Evolutionary conservation across 345 rosid species (phyloP).

Genomic region (Leavenworthia alabamica): DNA sequence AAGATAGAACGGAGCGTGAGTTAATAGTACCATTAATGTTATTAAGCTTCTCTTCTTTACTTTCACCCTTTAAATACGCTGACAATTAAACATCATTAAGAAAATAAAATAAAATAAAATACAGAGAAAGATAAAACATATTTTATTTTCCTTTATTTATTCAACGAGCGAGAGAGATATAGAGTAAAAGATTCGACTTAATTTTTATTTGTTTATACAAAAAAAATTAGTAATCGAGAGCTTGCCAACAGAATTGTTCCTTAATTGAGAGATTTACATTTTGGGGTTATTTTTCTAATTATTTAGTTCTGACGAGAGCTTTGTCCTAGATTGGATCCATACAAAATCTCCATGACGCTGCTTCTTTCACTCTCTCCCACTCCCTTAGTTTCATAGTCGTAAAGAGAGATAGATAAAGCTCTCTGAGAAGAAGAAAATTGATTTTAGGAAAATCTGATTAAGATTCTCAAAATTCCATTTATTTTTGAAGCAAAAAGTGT

Average conservation of each 20-base stretch:
- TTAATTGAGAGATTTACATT: not conserved
- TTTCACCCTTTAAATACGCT: conserved; percentile 18
- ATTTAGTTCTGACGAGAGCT: conserved; percentile 34
- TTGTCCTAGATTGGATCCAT: conserved; percentile 51
- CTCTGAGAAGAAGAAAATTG: not conserved
- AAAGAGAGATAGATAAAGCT: not conserved
- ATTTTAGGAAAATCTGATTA: not conserved
- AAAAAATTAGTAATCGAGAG: not conserved
- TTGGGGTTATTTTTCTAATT: not conserved
- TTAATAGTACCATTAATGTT: conserved; percentile 1
- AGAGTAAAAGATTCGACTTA: conserved; percentile 17
- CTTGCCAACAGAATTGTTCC: not conserved
- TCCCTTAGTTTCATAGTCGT: not conserved
- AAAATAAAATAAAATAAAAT: not conserved
- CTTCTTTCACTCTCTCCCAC: conserved; percentile 28
- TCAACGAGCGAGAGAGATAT: conserved; percentile 1
- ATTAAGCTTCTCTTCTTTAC: conserved; percentile 29
- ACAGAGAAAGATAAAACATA: not conserved
- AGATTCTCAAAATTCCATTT: not conserved
- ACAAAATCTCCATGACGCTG: conserved; percentile 29
- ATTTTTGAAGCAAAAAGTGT: conserved; percentile 13
- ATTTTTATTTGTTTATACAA: not conserved
- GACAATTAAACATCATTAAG: no score
- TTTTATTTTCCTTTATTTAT: not conserved
- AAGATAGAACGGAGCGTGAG: not conserved